These are phyloP conservation scores for Paramarasmius palmivorus DNA, from an alignment of 1,284 basidiomycete genomes.

Conservation along the genomic window DNA sequence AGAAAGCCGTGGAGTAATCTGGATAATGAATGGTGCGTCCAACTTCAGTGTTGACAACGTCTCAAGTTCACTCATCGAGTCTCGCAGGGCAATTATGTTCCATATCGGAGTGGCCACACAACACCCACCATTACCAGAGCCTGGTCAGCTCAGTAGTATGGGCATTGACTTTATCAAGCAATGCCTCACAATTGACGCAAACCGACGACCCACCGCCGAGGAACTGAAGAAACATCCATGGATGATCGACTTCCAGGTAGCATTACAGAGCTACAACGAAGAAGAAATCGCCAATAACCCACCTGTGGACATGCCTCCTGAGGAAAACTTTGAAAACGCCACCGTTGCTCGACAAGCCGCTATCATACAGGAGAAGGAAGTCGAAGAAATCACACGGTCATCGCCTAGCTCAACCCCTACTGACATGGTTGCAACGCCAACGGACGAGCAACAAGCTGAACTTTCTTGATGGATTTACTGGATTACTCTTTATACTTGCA, in stretches of 20 bases:
- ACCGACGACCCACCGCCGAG: conserved; percentile 79
- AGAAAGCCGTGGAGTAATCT: conserved; percentile 98
- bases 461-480: background rate
- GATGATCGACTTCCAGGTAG: conserved; percentile 82
- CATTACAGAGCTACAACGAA: conserved; percentile 66
- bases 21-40: conserved; percentile 93
- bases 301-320: conserved; percentile 44
- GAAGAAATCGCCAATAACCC: conserved; percentile 56
- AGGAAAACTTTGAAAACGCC: conserved; percentile 49
- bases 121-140: conserved; percentile 93
- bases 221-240: conserved; percentile 91
- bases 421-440: background rate
- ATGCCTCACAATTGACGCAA: conserved; percentile 89
- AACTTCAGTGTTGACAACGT: conserved; percentile 9
- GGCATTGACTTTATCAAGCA: conserved; percentile 95
- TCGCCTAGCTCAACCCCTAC: background rate
- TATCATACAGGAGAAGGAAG: conserved; percentile 59
- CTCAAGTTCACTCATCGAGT: conserved; percentile 14
- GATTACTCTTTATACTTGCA: background rate
- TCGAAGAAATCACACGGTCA: conserved; percentile 47
- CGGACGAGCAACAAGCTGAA: background rate
- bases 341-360: conserved; percentile 58
- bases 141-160: conserved; percentile 83
- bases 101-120: conserved; percentile 98
- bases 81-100: conserved; percentile 94